Evolutionary conservation across 805 yeast species (phyloP).

Genomic region (Candida nanaspora): DNA sequence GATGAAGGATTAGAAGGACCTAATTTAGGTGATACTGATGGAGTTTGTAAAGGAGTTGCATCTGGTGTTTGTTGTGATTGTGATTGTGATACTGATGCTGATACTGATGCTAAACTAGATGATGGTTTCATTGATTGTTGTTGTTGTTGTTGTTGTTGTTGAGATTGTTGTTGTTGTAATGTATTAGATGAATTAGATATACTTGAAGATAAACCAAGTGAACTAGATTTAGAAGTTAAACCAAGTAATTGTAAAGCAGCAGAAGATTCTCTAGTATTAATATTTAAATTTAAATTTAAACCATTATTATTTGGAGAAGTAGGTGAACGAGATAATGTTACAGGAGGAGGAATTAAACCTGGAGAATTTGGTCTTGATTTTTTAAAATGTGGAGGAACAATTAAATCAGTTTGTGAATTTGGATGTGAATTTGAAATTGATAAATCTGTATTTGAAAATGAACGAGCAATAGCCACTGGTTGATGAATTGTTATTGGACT

Average conservation of each 20-base stretch:
- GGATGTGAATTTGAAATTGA: constrained; percentile 23
- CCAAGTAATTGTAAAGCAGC: constrained; percentile 24
- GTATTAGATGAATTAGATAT: not conserved
- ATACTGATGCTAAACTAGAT: not conserved
- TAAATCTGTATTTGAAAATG: constrained; percentile 38
- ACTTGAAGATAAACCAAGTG: not conserved
- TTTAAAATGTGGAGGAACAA: constrained; percentile 32
- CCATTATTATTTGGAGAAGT: constrained; percentile 13
- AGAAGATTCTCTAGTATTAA: constrained; percentile 17
- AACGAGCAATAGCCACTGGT: constrained; percentile 11
- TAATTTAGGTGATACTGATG: constrained; percentile 29
- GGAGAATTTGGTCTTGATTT: constrained; percentile 48
- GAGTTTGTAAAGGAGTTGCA: constrained; percentile 27
- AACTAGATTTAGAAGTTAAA: constrained; percentile 5
- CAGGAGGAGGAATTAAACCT: constrained; percentile 12
- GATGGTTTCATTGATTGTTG: constrained; percentile 3
- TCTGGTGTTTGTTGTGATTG: constrained; percentile 20
- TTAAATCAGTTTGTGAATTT: constrained; percentile 4
- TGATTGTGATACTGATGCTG: not conserved
- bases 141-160: not conserved
- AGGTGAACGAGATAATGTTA: constrained; percentile 16
- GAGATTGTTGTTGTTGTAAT: not conserved
- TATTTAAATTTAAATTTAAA: too few relatives aligned
- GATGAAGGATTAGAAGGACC: constrained; percentile 8
- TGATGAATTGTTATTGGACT: not conserved